Evolutionary conservation across 148 eudicot species (phyloP).

Genomic region (Arbutus unedo): DNA sequence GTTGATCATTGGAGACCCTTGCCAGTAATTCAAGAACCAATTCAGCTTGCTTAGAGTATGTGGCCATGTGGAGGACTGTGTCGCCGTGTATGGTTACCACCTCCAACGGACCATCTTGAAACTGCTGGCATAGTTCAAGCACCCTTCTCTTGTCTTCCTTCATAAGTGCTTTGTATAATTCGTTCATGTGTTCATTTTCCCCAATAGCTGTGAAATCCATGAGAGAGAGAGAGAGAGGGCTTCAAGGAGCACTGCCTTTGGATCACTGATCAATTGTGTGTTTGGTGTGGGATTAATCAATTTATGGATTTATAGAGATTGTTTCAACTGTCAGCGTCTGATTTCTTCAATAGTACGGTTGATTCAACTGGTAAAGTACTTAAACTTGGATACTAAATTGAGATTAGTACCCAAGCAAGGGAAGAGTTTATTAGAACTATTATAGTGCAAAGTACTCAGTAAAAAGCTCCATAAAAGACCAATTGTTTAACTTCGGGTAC

Average conservation of each 20-base stretch:
- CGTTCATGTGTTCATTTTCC: not conserved
- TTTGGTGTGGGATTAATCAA: not conserved
- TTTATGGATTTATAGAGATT: not conserved
- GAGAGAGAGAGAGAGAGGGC: not conserved
- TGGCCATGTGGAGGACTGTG: constrained; percentile 22
- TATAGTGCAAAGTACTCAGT: no score
- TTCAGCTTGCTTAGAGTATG: constrained; percentile 4
- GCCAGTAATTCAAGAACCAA: constrained; percentile 3
- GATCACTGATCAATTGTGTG: not conserved
- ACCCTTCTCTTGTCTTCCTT: not conserved
- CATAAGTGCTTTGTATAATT: constrained; percentile 11
- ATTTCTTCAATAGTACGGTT: not conserved
- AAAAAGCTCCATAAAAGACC: no score
- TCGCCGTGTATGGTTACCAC: constrained; percentile 14
- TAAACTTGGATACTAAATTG: no score
- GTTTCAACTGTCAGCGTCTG: not conserved
- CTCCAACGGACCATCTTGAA: constrained; percentile 17
- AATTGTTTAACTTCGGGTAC: no score
- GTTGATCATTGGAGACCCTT: not conserved
- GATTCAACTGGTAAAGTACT: no score
- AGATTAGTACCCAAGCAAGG: no score
- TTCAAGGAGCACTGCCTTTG: not conserved
- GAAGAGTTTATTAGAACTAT: no score
- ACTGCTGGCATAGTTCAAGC: constrained; percentile 3
- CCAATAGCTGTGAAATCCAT: not conserved